Evolutionary conservation across 345 rosid species (phyloP), one percentile per base, ranked within the genome.

Genomic region (Raphanus raphanistrum): DNA sequence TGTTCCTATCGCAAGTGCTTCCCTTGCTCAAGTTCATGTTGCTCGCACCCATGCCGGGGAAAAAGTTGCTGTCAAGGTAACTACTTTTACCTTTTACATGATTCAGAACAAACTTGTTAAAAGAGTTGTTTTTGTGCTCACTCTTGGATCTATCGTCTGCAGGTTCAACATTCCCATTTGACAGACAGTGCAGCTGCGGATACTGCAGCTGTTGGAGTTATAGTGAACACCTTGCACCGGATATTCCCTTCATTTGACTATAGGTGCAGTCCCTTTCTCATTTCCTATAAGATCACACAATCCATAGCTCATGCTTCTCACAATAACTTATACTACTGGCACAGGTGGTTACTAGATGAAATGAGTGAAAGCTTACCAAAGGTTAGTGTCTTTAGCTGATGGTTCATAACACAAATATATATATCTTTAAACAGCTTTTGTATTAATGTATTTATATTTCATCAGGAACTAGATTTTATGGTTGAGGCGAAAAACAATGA

Each of bases 21-120:
- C 99, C 70, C 93, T 95, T 67, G 99, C 99, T 64, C 98, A 95
- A 91, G 98, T 95, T 83, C 99, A 95, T 89, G 89, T 91, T 84
- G 98, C 99, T 77, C 83, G 75, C 17, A 90, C 87, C 0, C 84
- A 35, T 66, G 88, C 86, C 72, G 97, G 97, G 54, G 82, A 80
- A 82, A 95, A 91, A 84, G 92, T 95, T 69, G 96, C 97, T 58
- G 97, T 92, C 76, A 95, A 92, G 99, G 99, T 95, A 54, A 55
- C 48, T 68, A 38, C 26, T 68, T 74, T 63, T 26, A 65, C 68
- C 48, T 73, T 43, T 31, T 66, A 71, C 68, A 62, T 9, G 61
- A 36, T 70, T 70, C 29, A 4, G 38, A 16, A 45, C 4, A 66
- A 58, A 41, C 54, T 59, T 68, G 43, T 59, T 29, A 5, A 28